phyloP scores from a whole-genome alignment of 257 asterid species.

The Anisodus tanguticus region DNA sequence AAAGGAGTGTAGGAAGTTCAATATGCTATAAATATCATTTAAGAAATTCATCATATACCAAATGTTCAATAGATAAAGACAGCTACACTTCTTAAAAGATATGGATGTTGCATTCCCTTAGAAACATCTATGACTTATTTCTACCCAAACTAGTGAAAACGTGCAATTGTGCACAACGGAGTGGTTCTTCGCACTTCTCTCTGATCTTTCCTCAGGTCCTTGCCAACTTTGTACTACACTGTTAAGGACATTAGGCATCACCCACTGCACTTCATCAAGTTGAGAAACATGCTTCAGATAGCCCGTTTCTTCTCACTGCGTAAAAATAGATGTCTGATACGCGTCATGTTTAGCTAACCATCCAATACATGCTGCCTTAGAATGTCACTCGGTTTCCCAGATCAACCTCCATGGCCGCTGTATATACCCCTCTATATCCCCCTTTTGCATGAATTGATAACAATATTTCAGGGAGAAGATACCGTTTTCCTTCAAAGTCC shows the following conservation, averaged over 20 bases:
- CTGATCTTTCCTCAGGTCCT: neutral
- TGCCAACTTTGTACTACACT: neutral
- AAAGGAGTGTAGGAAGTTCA: neutral
- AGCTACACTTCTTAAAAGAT: neutral
- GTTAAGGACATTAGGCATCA: neutral
- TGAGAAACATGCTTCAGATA: neutral
- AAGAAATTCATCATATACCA: neutral
- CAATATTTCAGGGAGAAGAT: neutral
- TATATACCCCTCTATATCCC: neutral
- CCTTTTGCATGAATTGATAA: neutral
- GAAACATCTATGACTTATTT: neutral
- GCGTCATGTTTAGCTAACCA: neutral
- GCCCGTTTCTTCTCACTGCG: neutral
- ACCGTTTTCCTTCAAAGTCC: conserved; percentile 21
- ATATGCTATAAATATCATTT: too few species aligned
- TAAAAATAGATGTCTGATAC: neutral
- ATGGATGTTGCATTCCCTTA: neutral
- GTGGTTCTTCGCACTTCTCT: neutral
- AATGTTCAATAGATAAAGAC: neutral
- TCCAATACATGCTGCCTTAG: neutral
- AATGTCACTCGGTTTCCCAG: neutral
- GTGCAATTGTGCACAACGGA: neutral
- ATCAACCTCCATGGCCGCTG: neutral
- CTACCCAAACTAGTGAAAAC: neutral
- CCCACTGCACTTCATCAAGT: neutral